phyloP scores from a whole-genome alignment of 441 rosid species.

The Syzygium malaccense region DNA sequence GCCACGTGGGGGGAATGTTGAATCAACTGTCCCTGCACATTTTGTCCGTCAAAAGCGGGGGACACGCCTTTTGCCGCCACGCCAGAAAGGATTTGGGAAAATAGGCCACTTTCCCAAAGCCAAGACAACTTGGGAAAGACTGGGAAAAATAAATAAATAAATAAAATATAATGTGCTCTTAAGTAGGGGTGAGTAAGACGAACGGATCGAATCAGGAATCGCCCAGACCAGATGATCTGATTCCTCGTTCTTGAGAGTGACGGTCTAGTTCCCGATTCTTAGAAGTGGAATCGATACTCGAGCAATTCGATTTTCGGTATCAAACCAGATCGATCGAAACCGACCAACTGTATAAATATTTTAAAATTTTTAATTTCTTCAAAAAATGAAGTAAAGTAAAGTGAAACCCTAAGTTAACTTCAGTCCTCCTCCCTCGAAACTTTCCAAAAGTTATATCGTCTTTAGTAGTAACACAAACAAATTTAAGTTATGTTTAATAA shows the following conservation, averaged over 20 bases:
- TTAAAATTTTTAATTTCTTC: no score
- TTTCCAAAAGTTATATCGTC: no score
- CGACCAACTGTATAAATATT: no score
- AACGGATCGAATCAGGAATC: accelerated
- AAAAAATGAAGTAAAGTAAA: no score
- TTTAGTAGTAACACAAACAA: no score
- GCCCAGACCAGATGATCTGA: accelerated
- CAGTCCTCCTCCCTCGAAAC: no score
- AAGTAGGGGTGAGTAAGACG: neutral
- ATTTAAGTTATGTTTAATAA: no score
- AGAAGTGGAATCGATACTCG: accelerated
- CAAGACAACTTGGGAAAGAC: neutral
- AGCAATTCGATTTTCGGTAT: accelerated
- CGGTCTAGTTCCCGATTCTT: no score
- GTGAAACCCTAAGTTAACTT: no score
- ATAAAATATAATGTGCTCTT: neutral
- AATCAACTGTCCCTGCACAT: neutral
- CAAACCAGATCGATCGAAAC: no score
- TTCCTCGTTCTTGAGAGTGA: no score
- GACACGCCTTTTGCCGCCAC: neutral
- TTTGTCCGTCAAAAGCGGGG: neutral
- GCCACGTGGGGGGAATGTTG: neutral
- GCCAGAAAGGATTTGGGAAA: neutral
- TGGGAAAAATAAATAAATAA: neutral
- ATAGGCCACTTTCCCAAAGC: neutral